Conservation (phyloP, 495 filamentous ascomycete species). For the Jackrogersella multiformis region DNA sequence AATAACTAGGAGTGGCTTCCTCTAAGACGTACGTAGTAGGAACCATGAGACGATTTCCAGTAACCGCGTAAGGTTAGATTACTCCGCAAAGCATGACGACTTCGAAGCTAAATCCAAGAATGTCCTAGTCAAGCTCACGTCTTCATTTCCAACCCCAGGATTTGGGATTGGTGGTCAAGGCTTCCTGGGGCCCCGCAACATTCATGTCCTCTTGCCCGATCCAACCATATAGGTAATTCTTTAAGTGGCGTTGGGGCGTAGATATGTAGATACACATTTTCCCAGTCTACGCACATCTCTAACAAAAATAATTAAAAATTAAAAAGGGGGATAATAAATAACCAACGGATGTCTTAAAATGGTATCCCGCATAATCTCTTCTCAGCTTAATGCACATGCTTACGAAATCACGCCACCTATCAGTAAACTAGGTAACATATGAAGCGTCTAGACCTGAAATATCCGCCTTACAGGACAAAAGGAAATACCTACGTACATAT, state of each 20-base stretch:
- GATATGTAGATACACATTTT: background rate
- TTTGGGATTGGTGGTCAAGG: constrained; percentile 15
- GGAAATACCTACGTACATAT: too few species aligned
- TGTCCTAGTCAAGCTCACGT: constrained; percentile 29
- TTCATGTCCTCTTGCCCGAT: constrained; percentile 39
- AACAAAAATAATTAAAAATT: background rate
- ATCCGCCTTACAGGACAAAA: constrained; percentile 1
- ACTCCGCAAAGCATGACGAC: constrained; percentile 34
- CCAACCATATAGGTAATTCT: constrained; percentile 11
- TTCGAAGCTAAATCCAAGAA: constrained; percentile 34
- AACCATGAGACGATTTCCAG: constrained; percentile 19
- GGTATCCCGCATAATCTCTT: constrained; percentile 28
- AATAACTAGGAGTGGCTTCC: constrained; percentile 15
- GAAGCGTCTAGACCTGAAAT: constrained; percentile 15
- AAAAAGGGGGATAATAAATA: too few species aligned
- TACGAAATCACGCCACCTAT: constrained; percentile 29
- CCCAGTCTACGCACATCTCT: background rate
- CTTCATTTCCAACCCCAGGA: constrained; percentile 31
- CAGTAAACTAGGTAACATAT: background rate
- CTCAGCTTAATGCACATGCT: constrained; percentile 13
- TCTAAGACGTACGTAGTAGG: constrained; percentile 3
- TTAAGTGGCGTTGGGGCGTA: constrained; percentile 1
- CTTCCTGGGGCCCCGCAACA: constrained; percentile 37
- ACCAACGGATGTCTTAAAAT: constrained; percentile 29
- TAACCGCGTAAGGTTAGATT: constrained; percentile 33